These are phyloP conservation scores for Phytophthora rubi DNA, from an alignment of 352 stramenopile genomes.

Conservation along the genomic window DNA sequence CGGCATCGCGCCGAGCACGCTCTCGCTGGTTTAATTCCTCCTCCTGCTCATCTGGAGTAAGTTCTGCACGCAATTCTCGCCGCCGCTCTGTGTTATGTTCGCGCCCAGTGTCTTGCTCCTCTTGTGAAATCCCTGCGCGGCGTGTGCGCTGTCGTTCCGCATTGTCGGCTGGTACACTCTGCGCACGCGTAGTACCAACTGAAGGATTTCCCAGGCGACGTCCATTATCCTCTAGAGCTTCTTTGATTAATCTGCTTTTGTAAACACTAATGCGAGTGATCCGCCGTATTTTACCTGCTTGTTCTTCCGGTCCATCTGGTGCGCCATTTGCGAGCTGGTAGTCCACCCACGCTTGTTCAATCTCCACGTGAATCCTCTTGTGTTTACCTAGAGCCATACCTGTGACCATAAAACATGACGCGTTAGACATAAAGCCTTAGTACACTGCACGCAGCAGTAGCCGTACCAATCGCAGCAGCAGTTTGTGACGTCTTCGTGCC, in stretches of 20 bases:
- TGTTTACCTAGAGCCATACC: neutral
- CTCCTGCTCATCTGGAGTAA: neutral
- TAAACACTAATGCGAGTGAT: neutral
- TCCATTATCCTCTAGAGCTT: neutral
- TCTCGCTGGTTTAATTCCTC: neutral
- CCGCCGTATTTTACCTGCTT: neutral
- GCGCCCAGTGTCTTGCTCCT: too few relatives aligned
- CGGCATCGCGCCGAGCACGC: neutral
- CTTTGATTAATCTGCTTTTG: neutral
- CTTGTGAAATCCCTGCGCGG: neutral
- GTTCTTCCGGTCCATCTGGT: neutral
- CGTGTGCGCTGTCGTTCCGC: neutral
- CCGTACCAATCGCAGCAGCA: neutral
- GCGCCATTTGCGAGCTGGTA: neutral
- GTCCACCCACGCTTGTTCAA: neutral
- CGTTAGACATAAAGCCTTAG: slow-evolving; percentile 12
- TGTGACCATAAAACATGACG: slow-evolving; percentile 1
- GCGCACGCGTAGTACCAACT: neutral
- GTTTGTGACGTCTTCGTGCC: neutral
- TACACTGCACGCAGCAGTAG: slow-evolving; percentile 5
- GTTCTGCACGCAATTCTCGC: too few relatives aligned
- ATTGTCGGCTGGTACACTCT: neutral
- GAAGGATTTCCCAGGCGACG: neutral
- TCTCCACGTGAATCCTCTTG: neutral
- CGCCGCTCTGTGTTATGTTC: too few relatives aligned